Evolutionary conservation across 2,329 filamentous ascomycete species (phyloP).

Genomic region (Onygenales sp.): DNA sequence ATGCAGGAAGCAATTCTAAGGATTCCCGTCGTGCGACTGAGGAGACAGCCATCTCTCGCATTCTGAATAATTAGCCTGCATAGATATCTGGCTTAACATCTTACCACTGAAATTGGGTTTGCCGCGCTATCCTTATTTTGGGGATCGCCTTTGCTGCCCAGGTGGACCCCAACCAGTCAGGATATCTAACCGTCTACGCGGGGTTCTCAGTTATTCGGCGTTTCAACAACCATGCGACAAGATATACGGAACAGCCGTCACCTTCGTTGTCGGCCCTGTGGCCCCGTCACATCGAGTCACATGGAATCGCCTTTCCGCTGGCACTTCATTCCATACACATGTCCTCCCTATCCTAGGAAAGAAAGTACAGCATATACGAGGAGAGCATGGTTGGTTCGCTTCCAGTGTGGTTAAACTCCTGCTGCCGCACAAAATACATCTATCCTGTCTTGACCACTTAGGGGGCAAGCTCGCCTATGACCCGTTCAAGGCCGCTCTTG

Average conservation of each 20-base stretch:
- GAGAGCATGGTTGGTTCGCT: neutral
- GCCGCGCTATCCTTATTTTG: neutral
- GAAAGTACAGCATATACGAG: slow-evolving; percentile 2
- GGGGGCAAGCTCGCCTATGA: too few relatives aligned
- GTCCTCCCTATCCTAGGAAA: neutral
- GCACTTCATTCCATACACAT: neutral
- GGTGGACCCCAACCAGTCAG: neutral
- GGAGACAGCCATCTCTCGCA: neutral
- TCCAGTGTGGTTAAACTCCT: neutral
- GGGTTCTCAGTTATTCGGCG: neutral
- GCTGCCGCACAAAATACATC: neutral
- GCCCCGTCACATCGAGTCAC: neutral
- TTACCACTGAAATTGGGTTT: neutral
- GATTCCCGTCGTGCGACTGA: neutral
- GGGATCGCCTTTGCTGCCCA: neutral
- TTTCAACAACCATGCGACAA: too few relatives aligned
- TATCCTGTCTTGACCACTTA: neutral
- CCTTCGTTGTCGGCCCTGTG: neutral
- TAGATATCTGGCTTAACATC: neutral
- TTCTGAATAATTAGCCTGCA: neutral
- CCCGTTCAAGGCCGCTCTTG: too few relatives aligned
- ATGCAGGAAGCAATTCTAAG: neutral
- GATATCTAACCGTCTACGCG: neutral
- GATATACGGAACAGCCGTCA: neutral
- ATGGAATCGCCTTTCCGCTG: neutral